These are phyloP conservation scores for Scheffersomyces stipitis DNA, from an alignment of 805 yeast species.

Conservation along the genomic window DNA sequence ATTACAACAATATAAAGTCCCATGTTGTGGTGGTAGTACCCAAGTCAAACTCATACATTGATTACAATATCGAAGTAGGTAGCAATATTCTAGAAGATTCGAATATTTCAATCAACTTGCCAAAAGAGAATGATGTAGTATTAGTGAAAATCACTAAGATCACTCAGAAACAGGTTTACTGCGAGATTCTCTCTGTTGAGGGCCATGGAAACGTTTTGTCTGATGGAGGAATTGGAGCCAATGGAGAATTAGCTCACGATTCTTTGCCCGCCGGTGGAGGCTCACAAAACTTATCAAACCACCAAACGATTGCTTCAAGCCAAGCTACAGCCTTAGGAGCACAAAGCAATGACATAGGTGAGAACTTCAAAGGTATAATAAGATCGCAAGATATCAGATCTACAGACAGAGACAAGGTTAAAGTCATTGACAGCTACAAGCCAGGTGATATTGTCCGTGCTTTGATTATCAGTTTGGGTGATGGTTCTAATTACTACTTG, in stretches of 20 bases:
- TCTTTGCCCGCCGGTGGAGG: conserved; percentile 53
- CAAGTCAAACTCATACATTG: conserved; percentile 22
- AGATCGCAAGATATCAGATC: conserved; percentile 87
- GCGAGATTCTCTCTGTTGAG: conserved; percentile 72
- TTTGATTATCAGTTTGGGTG: conserved; percentile 81
- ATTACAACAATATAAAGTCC: conserved; percentile 14
- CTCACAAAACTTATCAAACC: conserved; percentile 40
- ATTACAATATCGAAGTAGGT: conserved; percentile 21
- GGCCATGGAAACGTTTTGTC: conserved; percentile 54
- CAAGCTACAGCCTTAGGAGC: conserved; percentile 40
- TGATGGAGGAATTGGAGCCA: conserved; percentile 69
- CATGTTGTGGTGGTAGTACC: conserved; percentile 33
- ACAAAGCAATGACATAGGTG: conserved; percentile 70
- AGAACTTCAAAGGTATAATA: conserved; percentile 82
- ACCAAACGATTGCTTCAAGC: conserved; percentile 36
- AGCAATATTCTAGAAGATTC: conserved; percentile 4
- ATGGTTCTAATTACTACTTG: conserved; percentile 86
- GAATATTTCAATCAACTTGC: conserved; percentile 52
- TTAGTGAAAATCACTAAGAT: conserved; percentile 71
- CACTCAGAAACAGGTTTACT: conserved; percentile 66
- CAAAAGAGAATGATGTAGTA: conserved; percentile 83
- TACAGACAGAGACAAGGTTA: conserved; percentile 86
- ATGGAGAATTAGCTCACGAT: conserved; percentile 40
- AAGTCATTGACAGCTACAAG: conserved; percentile 71
- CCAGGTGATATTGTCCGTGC: conserved; percentile 96